phyloP scores from a whole-genome alignment of 2,329 filamentous ascomycete genomes.

The Diplocarpon rosae region DNA sequence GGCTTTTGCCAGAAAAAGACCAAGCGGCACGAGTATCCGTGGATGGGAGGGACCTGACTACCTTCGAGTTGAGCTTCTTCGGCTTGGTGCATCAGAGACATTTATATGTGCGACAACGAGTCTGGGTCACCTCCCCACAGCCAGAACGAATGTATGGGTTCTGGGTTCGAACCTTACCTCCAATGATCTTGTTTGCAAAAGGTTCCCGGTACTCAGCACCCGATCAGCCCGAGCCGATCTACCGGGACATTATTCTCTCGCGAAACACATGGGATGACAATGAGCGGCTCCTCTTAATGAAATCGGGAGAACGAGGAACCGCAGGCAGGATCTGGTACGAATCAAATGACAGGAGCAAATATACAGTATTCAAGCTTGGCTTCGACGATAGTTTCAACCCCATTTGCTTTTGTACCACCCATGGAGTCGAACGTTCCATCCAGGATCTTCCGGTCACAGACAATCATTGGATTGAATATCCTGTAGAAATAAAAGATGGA shows the following conservation, averaged over 20 bases:
- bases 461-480: neutral
- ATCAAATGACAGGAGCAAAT: neutral
- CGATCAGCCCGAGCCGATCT: too few species aligned
- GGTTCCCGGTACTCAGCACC: neutral
- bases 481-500: neutral
- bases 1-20: conserved; percentile 2
- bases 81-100: neutral
- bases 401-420: neutral
- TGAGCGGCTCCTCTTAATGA: conserved; percentile 8
- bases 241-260: too few species aligned
- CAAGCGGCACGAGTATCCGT: conserved; percentile 2
- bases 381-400: conserved; percentile 10
- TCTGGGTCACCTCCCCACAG: neutral
- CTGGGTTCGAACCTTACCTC: conserved; percentile 5
- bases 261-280: conserved; percentile 6
- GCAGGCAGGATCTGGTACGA: conserved; percentile 6
- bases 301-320: conserved; percentile 7
- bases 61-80: neutral
- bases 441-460: neutral
- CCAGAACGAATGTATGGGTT: conserved; percentile 5
- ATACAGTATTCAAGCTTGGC: conserved; percentile 6
- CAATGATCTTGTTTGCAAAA: neutral
- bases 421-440: neutral
- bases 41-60: neutral
- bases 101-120: conserved; percentile 6